Evolutionary conservation across 352 stramenopile genomes (phyloP).

Genomic region (Globisporangium okanoganense): DNA sequence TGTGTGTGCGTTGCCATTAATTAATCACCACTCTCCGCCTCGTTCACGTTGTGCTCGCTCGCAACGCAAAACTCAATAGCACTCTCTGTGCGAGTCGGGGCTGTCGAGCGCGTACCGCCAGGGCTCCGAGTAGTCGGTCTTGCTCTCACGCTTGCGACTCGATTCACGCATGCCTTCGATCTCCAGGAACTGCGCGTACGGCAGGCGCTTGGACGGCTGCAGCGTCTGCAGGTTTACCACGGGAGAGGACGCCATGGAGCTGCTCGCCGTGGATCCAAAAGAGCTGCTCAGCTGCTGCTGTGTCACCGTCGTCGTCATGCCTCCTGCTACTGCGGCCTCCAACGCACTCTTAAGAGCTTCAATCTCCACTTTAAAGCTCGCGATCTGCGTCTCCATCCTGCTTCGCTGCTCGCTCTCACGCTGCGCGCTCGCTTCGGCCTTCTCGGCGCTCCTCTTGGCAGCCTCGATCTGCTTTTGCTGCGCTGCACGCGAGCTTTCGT

Average conservation of each 20-base stretch:
- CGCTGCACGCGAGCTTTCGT: conserved; percentile 14
- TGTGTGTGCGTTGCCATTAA: not conserved
- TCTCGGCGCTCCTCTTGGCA: conserved; percentile 16
- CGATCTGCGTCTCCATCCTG: conserved; percentile 16
- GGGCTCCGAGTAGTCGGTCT: conserved; percentile 39
- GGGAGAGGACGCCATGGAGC: not conserved
- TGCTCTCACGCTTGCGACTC: conserved; percentile 32
- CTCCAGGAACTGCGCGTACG: conserved; percentile 77
- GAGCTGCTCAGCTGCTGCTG: conserved; percentile 1
- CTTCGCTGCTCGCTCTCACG: conserved; percentile 11
- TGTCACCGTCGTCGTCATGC: not conserved
- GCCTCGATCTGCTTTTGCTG: conserved; percentile 19
- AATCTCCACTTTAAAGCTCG: conserved; percentile 1
- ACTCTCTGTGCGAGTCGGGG: conserved; percentile 2
- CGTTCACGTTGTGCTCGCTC: not conserved
- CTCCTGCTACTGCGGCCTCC: not conserved
- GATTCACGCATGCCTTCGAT: conserved; percentile 81
- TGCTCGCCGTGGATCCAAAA: conserved; percentile 4
- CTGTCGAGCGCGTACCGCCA: conserved; percentile 17
- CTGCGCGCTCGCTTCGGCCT: conserved; percentile 11
- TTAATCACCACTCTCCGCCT: not conserved
- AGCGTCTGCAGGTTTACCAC: conserved; percentile 22
- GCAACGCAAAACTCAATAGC: not conserved
- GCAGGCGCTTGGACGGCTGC: conserved; percentile 50
- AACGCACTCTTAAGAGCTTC: not conserved